A percentile compares a stretch with the other conserved stretches of the same genome.
Conservation (phyloP, 2,329 filamentous ascomycete species). For the Hymenoscyphus occultus region DNA sequence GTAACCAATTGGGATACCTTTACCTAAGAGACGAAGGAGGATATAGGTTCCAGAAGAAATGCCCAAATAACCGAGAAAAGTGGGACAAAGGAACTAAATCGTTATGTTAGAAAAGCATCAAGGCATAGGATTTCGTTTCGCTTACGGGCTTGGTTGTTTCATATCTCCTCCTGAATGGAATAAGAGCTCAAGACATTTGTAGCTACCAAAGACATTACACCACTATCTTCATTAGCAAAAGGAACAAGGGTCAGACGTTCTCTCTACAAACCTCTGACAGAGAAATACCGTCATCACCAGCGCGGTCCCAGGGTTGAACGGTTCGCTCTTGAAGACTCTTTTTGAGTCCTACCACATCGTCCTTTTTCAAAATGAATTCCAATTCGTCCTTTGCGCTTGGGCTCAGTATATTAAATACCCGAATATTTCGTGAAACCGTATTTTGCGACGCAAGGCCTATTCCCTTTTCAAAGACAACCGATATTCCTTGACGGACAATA, state of each 20-base stretch:
- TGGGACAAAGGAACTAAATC: background rate
- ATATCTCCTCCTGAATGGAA: background rate
- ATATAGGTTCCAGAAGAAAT: too few relatives aligned
- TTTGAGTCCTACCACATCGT: background rate
- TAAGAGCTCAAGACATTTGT: background rate
- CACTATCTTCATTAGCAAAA: background rate
- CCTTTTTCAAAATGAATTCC: background rate
- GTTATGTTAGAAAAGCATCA: background rate
- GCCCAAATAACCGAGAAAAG: background rate
- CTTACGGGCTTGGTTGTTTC: background rate
- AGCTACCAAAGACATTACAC: background rate
- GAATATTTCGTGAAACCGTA: background rate
- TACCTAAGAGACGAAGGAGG: background rate
- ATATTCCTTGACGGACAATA: background rate
- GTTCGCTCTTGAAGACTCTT: background rate
- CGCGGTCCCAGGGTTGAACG: background rate
- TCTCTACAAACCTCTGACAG: background rate
- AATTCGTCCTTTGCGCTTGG: background rate
- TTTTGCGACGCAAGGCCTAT: background rate
- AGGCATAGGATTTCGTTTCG: background rate
- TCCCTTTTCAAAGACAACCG: background rate
- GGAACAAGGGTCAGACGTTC: background rate
- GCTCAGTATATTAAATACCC: background rate
- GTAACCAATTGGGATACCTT: background rate
- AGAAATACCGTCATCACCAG: background rate